Evolutionary conservation across 768 basidiomycete species (phyloP), one percentile per base, ranked within the genome.

Genomic region (Pisolithus sp.): DNA sequence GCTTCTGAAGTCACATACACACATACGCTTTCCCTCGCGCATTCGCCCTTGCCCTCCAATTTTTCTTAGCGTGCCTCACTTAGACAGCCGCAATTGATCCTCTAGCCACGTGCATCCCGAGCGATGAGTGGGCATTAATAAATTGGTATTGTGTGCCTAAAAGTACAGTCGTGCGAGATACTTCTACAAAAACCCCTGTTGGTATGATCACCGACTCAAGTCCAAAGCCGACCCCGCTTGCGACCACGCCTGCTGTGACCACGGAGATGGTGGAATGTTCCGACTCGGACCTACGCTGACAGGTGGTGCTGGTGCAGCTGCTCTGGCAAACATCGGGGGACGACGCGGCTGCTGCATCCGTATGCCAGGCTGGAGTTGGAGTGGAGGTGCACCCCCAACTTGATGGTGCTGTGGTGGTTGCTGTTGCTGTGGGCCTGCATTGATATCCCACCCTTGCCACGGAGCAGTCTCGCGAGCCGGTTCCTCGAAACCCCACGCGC

Each of bases 261-360:
- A 66, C 21, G 76, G 71, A 4, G 74, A 70, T 15, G 66, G 59
- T 3, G 71, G 68, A 24, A 74, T 73, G 53, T 71, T 72, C 17
- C 65, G 67, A 71, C 64, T 68, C 17, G 68, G 60, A 13, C 62
- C 60, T 23, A 68, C 65, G 39, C 68, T 65, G 20, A 68, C 64
- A 13, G 66, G 63, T 7, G 70, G 67, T 1, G 70, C 64, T 30
- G 68, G 71, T 23, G 69, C 62, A 41, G 67, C 61, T 50, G 65
- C 58, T 58, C 67, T 53, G 50, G 63, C 54, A 62, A 84, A 84
- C 68, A 83, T 83, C 45, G 76, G 78, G 10, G 81, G 69, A 58
- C 83, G 72, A 54, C 82, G 73, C 13, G 75, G 77, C 7, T 75
- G 78, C 23, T 74, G 81, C 58, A 76, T 69, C 17, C 81, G 74